phyloP scores from a whole-genome alignment of 768 basidiomycete genomes.

The Lactarius vividus region DNA sequence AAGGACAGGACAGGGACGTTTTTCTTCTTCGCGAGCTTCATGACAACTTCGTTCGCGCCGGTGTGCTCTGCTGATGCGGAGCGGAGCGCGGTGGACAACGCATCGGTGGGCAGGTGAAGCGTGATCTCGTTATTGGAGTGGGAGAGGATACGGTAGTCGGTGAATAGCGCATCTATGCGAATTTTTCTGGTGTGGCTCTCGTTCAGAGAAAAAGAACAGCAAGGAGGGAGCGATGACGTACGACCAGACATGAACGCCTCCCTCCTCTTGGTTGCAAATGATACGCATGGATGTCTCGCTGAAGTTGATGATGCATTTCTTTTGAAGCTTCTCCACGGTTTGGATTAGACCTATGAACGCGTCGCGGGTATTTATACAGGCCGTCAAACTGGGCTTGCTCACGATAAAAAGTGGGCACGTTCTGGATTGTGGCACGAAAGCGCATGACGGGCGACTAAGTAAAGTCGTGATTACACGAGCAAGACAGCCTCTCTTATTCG shows the following conservation, averaged over 20 bases:
- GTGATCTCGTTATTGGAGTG: conserved; percentile 82
- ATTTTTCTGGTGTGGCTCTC: conserved; percentile 45
- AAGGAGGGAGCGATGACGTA: conserved; percentile 40
- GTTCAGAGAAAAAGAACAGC: conserved; percentile 15
- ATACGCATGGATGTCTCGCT: conserved; percentile 71
- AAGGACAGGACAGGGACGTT: conserved; percentile 75
- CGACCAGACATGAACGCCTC: conserved; percentile 88
- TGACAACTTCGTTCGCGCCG: conserved; percentile 58
- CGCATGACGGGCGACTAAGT: conserved; percentile 26
- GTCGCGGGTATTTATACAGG: background rate
- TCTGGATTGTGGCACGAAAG: conserved; percentile 29
- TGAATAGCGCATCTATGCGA: conserved; percentile 66
- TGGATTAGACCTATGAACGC: conserved; percentile 63
- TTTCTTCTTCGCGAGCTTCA: conserved; percentile 87
- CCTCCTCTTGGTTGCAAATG: conserved; percentile 82
- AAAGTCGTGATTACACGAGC: background rate
- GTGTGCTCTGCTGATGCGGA: conserved; percentile 39
- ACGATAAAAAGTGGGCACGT: conserved; percentile 28
- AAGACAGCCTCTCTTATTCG: background rate
- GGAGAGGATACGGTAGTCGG: conserved; percentile 80
- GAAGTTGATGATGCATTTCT: conserved; percentile 80
- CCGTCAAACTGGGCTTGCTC: background rate
- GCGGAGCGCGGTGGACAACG: conserved; percentile 69
- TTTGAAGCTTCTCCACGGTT: conserved; percentile 79
- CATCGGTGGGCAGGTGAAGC: conserved; percentile 67